Base-by-base conservation (phyloP, 352 stramenopile species). In the Pythium volutum region DNA sequence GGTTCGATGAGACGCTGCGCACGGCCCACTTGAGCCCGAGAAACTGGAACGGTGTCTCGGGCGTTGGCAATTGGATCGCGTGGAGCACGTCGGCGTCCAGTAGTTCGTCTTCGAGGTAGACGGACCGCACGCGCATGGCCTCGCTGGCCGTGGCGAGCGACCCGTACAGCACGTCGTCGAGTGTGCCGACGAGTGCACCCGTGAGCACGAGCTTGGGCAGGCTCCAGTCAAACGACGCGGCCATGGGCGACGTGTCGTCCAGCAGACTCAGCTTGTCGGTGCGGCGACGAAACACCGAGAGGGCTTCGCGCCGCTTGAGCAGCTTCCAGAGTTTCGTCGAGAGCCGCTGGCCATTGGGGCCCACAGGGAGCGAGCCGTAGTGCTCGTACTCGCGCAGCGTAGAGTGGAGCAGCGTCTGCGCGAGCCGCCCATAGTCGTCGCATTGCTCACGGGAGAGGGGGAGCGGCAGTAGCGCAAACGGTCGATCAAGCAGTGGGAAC, bases 91-190 rank as follows among this genome's bases (percentile, higher is more conserved):
- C 67, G 25, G 68, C 68, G 57, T 86, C 74, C 5, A 78, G 59
- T 1, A 85, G 41, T 25, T 75, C 63, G 52, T 77, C 70, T 18
- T 77, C 46, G 18, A 71, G 33, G 45, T 74, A 75, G 0, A 67
- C 59, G 25, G 66, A 75, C 18, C 65, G 71, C 27, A 77, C 58
- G 26, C 74, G 66, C 27, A 66, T 66, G 7, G 77, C 65, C 34
- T 84, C 75, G 29, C 59, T 50, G 42, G 81, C 72, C 26, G 70
- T 67, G 10, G 77, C 75, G 15, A 75, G 39, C 27, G 80, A 53
- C 15, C 80, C 77, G 58, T 82, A 85, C 70, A 87, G 81, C 46
- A 85, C 73, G 59, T 89, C 77, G 61, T 87, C 77, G 10, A 89
- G 71, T 38, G 76, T 74, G 3, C 77, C 77, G 33, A 70, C 54